Evolutionary conservation across 371 early-diverging fungal species (phyloP).

Genomic region (Haplosporangium sp.): DNA sequence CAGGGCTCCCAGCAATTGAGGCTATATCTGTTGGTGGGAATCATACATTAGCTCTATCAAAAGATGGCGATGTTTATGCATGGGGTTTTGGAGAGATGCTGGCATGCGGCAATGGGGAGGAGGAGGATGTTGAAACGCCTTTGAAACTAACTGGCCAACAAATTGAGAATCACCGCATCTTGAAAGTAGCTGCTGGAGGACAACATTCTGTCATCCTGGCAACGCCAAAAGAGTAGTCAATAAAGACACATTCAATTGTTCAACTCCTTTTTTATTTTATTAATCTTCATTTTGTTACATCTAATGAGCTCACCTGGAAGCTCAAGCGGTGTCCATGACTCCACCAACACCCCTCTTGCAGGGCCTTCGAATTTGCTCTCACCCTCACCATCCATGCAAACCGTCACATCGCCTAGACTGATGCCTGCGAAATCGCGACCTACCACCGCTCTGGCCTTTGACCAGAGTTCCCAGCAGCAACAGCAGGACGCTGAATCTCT

Average conservation of each 20-base stretch:
- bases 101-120: slow-evolving; percentile 81
- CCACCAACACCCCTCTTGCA: not conserved
- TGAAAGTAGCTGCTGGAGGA: slow-evolving; percentile 78
- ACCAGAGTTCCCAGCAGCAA: slow-evolving; percentile 25
- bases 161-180: slow-evolving; percentile 56
- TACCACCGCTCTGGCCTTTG: slow-evolving; percentile 46
- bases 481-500: slow-evolving; percentile 45
- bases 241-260: not conserved
- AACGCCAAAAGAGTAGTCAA: not conserved
- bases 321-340: not conserved
- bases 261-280: not conserved
- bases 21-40: slow-evolving; percentile 87
- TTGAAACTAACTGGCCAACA: slow-evolving; percentile 43
- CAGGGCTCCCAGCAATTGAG: slow-evolving; percentile 60
- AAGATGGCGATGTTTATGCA: slow-evolving; percentile 80
- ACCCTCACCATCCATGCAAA: slow-evolving; percentile 35
- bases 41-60: slow-evolving; percentile 83
- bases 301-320: slow-evolving; percentile 18
- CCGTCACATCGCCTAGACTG: slow-evolving; percentile 51
- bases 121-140: slow-evolving; percentile 66
- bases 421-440: slow-evolving; percentile 53
- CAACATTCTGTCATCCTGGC: slow-evolving; percentile 79
- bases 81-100: slow-evolving; percentile 93
- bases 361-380: slow-evolving; percentile 21
- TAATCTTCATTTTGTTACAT: not conserved